phyloP scores from a whole-genome alignment of 2,329 filamentous ascomycete species.

The Alternaria sp. region DNA sequence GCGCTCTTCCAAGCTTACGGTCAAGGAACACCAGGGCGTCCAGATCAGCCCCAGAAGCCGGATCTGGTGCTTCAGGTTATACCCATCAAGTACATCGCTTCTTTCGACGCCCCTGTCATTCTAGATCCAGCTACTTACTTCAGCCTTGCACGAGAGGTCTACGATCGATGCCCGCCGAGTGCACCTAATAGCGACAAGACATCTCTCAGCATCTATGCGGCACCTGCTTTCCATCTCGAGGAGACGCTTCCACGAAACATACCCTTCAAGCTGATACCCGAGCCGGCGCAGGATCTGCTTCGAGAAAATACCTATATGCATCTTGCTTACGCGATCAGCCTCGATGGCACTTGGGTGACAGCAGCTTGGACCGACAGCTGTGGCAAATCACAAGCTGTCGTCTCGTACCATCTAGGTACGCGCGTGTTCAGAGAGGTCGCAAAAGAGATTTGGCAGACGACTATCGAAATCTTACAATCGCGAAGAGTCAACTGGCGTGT shows the following conservation, averaged over 20 bases:
- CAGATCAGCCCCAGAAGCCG: conserved; percentile 39
- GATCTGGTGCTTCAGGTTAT: conserved; percentile 82
- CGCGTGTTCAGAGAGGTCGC: conserved; percentile 70
- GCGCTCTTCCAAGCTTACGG: conserved; percentile 70
- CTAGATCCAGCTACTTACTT: conserved; percentile 66
- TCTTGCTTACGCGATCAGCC: conserved; percentile 76
- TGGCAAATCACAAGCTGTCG: conserved; percentile 74
- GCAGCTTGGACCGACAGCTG: conserved; percentile 82
- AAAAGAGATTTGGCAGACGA: conserved; percentile 79
- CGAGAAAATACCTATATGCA: conserved; percentile 83
- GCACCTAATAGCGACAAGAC: conserved; percentile 37
- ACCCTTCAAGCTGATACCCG: conserved; percentile 73
- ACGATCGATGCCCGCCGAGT: conserved; percentile 72
- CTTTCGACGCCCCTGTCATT: conserved; percentile 67
- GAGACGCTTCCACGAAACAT: conserved; percentile 72
- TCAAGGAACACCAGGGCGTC: conserved; percentile 56
- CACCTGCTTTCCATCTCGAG: conserved; percentile 76
- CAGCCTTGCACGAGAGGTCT: conserved; percentile 74
- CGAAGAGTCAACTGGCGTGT: conserved; percentile 79
- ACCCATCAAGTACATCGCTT: conserved; percentile 71
- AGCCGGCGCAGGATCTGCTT: conserved; percentile 74
- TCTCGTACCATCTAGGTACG: conserved; percentile 73
- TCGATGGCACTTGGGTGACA: conserved; percentile 78
- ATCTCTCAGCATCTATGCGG: conserved; percentile 62
- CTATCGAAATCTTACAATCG: conserved; percentile 72